These are phyloP conservation scores for Cinnamomum micranthum DNA, from an alignment of 164 flowering plant species.

Conservation along the genomic window DNA sequence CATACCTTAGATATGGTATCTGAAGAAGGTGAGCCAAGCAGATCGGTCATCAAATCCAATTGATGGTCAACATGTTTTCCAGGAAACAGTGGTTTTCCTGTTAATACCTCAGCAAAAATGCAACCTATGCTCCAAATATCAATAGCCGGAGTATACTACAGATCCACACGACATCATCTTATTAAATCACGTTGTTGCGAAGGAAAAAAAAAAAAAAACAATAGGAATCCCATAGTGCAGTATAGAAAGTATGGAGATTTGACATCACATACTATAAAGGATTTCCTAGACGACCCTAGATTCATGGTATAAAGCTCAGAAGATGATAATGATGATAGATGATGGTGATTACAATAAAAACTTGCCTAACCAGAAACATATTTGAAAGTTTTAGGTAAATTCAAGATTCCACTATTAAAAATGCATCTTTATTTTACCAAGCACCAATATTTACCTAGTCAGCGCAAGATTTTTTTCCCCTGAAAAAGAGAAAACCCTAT, in stretches of 20 bases:
- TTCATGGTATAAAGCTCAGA: too few species aligned
- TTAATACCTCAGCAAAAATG: slow-evolving; percentile 90
- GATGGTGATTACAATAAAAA: slow-evolving; percentile 15
- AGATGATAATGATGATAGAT: slow-evolving; percentile 7
- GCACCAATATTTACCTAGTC: background rate
- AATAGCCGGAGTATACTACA: slow-evolving; percentile 94
- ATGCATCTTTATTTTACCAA: slow-evolving; percentile 9
- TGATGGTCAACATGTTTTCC: slow-evolving; percentile 97
- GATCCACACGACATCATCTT: slow-evolving; percentile 3
- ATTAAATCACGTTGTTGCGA: background rate
- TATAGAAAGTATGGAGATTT: background rate
- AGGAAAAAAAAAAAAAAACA: too few species aligned
- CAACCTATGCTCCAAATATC: slow-evolving; percentile 98
- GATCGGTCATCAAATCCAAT: slow-evolving; percentile 90
- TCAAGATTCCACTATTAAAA: slow-evolving; percentile 25
- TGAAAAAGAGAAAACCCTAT: too few species aligned
- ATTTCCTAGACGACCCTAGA: too few species aligned
- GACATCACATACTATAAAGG: slow-evolving; percentile 6
- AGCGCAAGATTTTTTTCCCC: background rate
- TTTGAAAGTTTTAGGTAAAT: background rate
- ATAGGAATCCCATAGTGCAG: background rate
- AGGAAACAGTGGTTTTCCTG: slow-evolving; percentile 91
- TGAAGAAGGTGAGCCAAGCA: slow-evolving; percentile 87
- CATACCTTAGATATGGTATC: slow-evolving; percentile 83
- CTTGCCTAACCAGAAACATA: slow-evolving; percentile 12